These are phyloP conservation scores for Peronospora tabacina DNA, from an alignment of 352 stramenopile species.

Conservation along the genomic window DNA sequence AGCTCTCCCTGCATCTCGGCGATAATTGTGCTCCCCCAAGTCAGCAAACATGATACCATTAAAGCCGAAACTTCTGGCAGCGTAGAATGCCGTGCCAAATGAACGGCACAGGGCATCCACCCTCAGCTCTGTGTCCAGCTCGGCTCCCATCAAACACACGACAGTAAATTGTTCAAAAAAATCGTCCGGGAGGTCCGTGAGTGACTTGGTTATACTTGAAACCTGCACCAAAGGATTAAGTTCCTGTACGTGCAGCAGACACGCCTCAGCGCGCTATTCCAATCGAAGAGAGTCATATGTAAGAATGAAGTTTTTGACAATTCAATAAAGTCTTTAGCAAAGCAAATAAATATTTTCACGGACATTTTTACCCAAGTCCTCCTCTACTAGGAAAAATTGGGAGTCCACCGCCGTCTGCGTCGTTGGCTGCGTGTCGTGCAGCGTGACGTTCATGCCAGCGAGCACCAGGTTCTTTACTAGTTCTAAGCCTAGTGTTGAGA, in stretches of 20 bases:
- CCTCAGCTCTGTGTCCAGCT: constrained; percentile 39
- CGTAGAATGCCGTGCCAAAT: constrained; percentile 60
- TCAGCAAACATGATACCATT: constrained; percentile 75
- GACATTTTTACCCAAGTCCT: constrained; percentile 76
- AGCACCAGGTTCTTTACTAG: constrained; percentile 97
- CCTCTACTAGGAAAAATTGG: constrained; percentile 81
- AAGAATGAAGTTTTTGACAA: constrained; percentile 5
- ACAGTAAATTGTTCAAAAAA: constrained; percentile 86
- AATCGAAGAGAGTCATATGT: constrained; percentile 1
- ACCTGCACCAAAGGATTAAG: constrained; percentile 92
- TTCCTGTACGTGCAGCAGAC: constrained; percentile 84
- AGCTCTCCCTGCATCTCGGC: constrained; percentile 33
- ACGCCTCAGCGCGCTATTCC: constrained; percentile 56
- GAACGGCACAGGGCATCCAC: constrained; percentile 54
- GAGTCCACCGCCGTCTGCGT: constrained; percentile 39
- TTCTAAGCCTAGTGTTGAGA: constrained; percentile 84
- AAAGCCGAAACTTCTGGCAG: constrained; percentile 67
- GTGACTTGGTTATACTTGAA: constrained; percentile 57
- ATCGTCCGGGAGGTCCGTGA: constrained; percentile 44
- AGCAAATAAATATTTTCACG: background rate
- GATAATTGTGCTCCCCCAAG: constrained; percentile 58
- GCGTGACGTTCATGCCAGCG: constrained; percentile 89
- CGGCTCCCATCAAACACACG: constrained; percentile 59
- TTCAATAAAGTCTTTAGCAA: constrained; percentile 5
- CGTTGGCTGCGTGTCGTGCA: constrained; percentile 81